These are phyloP conservation scores for Chenopodium album DNA, from an alignment of 148 eudicot genomes.

Conservation along the genomic window DNA sequence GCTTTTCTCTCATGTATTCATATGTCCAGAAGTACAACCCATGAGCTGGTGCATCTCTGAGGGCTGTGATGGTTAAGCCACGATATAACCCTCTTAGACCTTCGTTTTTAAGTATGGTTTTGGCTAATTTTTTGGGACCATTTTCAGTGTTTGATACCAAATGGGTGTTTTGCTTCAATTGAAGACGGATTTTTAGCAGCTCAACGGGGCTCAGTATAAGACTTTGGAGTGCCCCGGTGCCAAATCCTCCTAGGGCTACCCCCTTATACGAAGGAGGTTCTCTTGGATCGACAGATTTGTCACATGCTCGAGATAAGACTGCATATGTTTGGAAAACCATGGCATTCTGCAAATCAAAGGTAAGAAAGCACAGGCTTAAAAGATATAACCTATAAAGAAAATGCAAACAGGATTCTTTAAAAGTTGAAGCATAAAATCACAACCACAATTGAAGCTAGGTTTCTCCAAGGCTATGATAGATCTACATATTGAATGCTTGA, in stretches of 20 bases:
- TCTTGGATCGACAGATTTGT: conserved; percentile 33
- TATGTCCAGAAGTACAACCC: conserved; percentile 82
- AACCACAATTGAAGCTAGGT: neutral
- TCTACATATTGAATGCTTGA: neutral
- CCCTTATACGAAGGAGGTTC: conserved; percentile 85
- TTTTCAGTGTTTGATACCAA: conserved; percentile 3
- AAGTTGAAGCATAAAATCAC: neutral
- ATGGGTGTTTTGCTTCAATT: conserved; percentile 39
- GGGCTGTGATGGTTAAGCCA: conserved; percentile 69
- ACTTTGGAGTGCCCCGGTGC: conserved; percentile 86
- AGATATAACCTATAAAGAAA: neutral
- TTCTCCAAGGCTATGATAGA: neutral
- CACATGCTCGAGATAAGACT: conserved; percentile 63
- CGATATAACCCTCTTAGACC: conserved; percentile 71
- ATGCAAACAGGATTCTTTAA: neutral
- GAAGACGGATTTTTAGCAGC: conserved; percentile 81
- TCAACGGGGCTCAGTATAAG: conserved; percentile 76
- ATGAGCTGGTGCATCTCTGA: conserved; percentile 85
- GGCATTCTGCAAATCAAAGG: conserved; percentile 67
- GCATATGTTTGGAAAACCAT: conserved; percentile 89
- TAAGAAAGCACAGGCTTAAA: neutral
- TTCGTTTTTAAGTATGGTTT: conserved; percentile 45
- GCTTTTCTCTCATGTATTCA: conserved; percentile 62
- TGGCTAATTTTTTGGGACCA: conserved; percentile 63
- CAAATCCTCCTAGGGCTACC: conserved; percentile 73